Base-by-base conservation (phyloP, 2,329 filamentous ascomycete species). In the Plenodomus biglobosus region DNA sequence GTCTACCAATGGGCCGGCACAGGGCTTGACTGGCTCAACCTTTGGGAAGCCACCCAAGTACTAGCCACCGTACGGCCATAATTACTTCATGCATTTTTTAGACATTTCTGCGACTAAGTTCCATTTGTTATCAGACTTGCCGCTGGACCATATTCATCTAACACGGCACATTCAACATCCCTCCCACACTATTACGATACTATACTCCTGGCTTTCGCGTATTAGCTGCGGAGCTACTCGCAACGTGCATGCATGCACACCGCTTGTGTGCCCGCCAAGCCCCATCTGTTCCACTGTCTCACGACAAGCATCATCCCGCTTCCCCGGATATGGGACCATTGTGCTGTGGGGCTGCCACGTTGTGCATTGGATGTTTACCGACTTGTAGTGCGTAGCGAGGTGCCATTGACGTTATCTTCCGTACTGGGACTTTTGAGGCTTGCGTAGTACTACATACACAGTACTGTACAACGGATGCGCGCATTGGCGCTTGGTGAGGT, bases 211-310 rank as follows among this genome's bases (percentile, higher is more conserved):
- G n/a, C n/a, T n/a, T n/a, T n/a, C n/a, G n/a, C n/a, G n/a, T n/a
- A n/a, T n/a, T n/a, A n/a, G n/a, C n/a, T n/a, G n/a, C 48, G 52
- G 50, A 52, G 44, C 47, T 55, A 54, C 53, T 54, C 44, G 58
- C 50, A 50, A 35, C 51, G 19, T 59, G 61, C 61, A 64, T 60
- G 27, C 27, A 32, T 56, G 62, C 61, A 64, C 61, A 62, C 61
- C 61, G 61, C 61, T 53, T 58, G 47, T 52, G 52, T 50, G 50
- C 50, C 50, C 32, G 57, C 54, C 52, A 59, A 54, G 53, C 16
- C 36, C 27, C 27, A n/a, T n/a, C n/a, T n/a, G n/a, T n/a, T n/a
- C 27, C 8, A 3, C 27, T 32, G 8, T 8, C 27, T 11, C 11
- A 3, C 3, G 11, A 10, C 8, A 10, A 32, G 13, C 27, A 3